Percentiles rank a stretch among this genome's conserved stretches.
Evolutionary conservation across 2,329 filamentous ascomycete genomes (phyloP).

Genomic region (Cryphonectria naterciae): DNA sequence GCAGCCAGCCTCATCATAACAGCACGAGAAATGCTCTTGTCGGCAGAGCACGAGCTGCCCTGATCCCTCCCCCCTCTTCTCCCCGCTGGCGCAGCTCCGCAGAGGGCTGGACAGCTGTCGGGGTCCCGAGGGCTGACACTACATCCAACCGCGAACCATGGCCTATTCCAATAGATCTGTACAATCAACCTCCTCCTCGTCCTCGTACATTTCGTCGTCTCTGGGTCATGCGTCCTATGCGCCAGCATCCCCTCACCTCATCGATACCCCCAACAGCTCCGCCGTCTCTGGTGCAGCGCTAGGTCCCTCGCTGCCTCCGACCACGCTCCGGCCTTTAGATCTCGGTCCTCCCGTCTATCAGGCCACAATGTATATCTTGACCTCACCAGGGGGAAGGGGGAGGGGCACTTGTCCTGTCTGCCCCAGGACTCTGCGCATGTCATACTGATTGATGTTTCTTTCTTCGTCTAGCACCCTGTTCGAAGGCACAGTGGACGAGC

Average conservation of each 20-base stretch:
- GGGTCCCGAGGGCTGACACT: slow-evolving; percentile 28
- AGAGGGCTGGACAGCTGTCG: slow-evolving; percentile 35
- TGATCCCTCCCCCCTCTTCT: neutral
- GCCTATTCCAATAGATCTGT: slow-evolving; percentile 36
- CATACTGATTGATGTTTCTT: slow-evolving; percentile 22
- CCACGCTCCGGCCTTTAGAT: slow-evolving; percentile 51
- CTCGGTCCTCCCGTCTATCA: slow-evolving; percentile 58
- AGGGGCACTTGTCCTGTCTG: slow-evolving; percentile 22
- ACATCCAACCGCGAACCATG: slow-evolving; percentile 40
- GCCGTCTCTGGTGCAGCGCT: slow-evolving; percentile 48
- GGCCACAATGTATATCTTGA: slow-evolving; percentile 52
- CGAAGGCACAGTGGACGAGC: slow-evolving; percentile 53
- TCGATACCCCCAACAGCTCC: slow-evolving; percentile 51
- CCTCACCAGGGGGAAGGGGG: slow-evolving; percentile 12
- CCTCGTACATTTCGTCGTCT: slow-evolving; percentile 53
- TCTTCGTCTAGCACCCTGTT: slow-evolving; percentile 49
- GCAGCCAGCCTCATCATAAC: neutral
- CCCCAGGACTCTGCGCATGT: neutral
- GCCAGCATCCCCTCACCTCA: slow-evolving; percentile 47
- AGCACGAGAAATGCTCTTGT: slow-evolving; percentile 23
- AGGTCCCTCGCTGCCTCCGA: slow-evolving; percentile 45
- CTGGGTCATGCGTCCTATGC: slow-evolving; percentile 46
- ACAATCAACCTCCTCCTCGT: slow-evolving; percentile 49
- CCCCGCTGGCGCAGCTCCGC: slow-evolving; percentile 15
- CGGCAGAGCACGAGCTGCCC: slow-evolving; percentile 3